A percentile compares a stretch with the other conserved stretches of the same genome.
phyloP scores from a whole-genome alignment of 1,284 basidiomycete species.

The Tilletia setariae region DNA sequence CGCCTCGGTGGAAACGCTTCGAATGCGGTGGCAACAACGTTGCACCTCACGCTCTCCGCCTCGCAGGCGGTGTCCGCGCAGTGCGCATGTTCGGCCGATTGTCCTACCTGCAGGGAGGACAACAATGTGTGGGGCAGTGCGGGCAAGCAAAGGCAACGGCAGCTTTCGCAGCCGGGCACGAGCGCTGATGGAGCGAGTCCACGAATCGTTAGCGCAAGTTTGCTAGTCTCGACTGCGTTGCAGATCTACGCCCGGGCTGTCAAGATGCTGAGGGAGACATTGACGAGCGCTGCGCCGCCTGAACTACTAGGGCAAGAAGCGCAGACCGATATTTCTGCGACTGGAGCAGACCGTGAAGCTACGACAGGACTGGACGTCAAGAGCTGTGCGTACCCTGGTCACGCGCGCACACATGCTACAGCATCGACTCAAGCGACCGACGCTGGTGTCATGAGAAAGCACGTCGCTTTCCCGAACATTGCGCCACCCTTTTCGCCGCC shows the following conservation, averaged over 20 bases:
- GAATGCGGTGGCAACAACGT: slow-evolving; percentile 19
- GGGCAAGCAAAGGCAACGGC: neutral
- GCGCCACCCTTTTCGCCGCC: neutral
- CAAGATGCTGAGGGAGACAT: slow-evolving; percentile 36
- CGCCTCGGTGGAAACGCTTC: neutral
- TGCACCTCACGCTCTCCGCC: slow-evolving; percentile 48
- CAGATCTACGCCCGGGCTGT: slow-evolving; percentile 53
- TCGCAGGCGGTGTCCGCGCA: slow-evolving; percentile 46
- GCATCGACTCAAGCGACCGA: neutral
- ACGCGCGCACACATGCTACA: neutral
- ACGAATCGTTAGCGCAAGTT: slow-evolving; percentile 29
- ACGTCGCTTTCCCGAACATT: neutral
- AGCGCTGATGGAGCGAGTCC: slow-evolving; percentile 1
- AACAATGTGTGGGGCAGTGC: slow-evolving; percentile 14
- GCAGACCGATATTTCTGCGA: no score
- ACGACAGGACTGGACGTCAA: neutral
- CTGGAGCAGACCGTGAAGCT: neutral
- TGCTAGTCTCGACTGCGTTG: slow-evolving; percentile 48
- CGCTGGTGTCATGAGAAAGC: no score
- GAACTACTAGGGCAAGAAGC: neutral
- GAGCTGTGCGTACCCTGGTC: neutral
- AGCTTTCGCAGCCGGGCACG: neutral
- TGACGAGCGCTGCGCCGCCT: slow-evolving; percentile 3
- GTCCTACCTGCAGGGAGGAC: slow-evolving; percentile 48
- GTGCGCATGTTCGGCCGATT: slow-evolving; percentile 49